These are phyloP conservation scores for Botrytis deweyae DNA, from an alignment of 2,329 filamentous ascomycete species.

Conservation along the genomic window DNA sequence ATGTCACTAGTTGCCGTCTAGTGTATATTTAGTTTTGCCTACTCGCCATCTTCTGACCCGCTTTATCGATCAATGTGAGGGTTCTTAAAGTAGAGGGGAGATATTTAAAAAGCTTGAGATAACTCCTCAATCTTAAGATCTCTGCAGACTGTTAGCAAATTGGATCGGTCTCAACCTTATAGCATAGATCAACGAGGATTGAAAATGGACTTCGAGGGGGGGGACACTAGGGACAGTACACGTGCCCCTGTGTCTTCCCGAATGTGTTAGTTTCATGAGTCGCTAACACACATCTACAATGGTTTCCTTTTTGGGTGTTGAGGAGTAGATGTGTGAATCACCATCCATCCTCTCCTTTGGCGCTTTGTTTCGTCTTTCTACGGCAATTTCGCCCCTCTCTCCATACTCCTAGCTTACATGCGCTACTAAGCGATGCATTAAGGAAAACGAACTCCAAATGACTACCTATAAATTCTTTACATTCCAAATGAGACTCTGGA, in stretches of 20 bases:
- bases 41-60: neutral
- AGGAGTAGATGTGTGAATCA: neutral
- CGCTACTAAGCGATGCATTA: neutral
- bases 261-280: neutral
- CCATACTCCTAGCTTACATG: neutral
- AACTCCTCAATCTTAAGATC: neutral
- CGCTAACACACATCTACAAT: neutral
- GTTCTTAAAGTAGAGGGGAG: neutral
- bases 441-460: neutral
- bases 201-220: neutral
- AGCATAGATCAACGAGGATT: neutral
- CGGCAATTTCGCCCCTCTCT: neutral
- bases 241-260: neutral
- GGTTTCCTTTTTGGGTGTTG: neutral
- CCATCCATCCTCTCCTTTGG: neutral
- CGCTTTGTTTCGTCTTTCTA: neutral
- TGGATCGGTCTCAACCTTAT: neutral
- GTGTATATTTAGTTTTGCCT: neutral
- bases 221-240: neutral
- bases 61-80: neutral
- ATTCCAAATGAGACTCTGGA: neutral
- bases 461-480: neutral
- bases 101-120: neutral
- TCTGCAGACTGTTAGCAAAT: neutral
- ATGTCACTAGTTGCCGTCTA: neutral